These are phyloP conservation scores for Xylaria sp. DNA, from an alignment of 2,329 filamentous ascomycete species.

Conservation along the genomic window DNA sequence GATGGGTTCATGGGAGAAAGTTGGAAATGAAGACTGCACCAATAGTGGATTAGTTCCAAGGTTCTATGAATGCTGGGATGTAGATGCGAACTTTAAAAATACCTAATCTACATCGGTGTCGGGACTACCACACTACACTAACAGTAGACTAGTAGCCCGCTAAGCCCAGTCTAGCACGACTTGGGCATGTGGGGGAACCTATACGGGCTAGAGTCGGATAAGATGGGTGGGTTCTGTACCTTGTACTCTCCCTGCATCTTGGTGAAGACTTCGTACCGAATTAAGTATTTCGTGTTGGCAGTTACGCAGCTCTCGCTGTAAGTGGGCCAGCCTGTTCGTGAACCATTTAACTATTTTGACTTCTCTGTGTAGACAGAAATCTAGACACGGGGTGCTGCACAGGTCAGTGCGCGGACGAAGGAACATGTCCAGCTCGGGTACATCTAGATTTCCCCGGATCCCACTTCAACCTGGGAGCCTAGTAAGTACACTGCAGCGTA, in stretches of 20 bases:
- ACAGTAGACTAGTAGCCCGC: not conserved
- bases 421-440: conserved; percentile 9
- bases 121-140: not conserved
- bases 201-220: not conserved
- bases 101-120: not conserved
- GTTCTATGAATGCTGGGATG: not conserved
- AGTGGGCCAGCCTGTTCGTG: not conserved
- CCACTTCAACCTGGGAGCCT: conserved; percentile 7
- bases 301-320: not conserved
- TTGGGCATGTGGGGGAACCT: not conserved
- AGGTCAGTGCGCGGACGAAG: conserved; percentile 18
- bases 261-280: not conserved
- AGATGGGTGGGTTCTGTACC: not conserved
- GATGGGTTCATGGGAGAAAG: conserved; percentile 16
- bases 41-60: conserved; percentile 25
- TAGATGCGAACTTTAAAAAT: conserved; percentile 13
- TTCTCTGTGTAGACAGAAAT: not conserved
- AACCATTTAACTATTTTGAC: not conserved
- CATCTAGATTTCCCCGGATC: conserved; percentile 27
- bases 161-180: not conserved
- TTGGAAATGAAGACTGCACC: conserved; percentile 37
- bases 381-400: not conserved
- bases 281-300: not conserved
- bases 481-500: not conserved
- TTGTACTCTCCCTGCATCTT: no score